Conservation (phyloP, 768 basidiomycete genomes). For the Tricholoma furcatifolium region DNA sequence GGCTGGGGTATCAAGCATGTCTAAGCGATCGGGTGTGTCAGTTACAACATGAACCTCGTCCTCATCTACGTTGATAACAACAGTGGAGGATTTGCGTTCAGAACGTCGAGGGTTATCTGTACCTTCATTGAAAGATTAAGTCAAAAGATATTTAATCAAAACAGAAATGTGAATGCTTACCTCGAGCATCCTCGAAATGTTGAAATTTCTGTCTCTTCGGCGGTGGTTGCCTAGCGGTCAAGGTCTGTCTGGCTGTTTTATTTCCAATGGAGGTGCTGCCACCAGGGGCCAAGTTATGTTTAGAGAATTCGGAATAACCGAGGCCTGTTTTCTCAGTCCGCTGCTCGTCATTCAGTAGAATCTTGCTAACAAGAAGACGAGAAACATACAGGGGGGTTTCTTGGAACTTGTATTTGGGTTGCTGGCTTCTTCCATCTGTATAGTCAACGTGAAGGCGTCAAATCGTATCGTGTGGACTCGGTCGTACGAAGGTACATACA, state of each 20-base stretch:
- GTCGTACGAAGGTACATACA: conserved; percentile 6
- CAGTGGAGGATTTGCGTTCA: background rate
- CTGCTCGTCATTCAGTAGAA: background rate
- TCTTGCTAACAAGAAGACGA: background rate
- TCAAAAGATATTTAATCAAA: background rate
- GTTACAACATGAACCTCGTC: background rate
- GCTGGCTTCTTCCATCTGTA: conserved; percentile 8
- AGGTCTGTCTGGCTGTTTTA: background rate
- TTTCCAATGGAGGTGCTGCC: background rate
- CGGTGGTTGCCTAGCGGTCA: background rate
- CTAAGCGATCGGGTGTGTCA: conserved; percentile 6
- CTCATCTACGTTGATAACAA: background rate
- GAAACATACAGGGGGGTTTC: background rate
- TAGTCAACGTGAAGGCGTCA: background rate
- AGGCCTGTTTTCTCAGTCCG: background rate
- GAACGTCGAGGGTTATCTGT: background rate
- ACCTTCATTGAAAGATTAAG: background rate
- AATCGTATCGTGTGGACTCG: background rate
- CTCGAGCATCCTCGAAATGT: background rate
- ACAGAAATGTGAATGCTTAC: background rate
- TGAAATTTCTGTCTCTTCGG: background rate
- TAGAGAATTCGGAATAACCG: background rate
- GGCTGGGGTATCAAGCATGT: background rate
- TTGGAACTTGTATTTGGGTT: background rate
- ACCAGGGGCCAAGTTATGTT: background rate